phyloP scores from a whole-genome alignment of 345 rosid genomes.

The Passiflora organensis region DNA sequence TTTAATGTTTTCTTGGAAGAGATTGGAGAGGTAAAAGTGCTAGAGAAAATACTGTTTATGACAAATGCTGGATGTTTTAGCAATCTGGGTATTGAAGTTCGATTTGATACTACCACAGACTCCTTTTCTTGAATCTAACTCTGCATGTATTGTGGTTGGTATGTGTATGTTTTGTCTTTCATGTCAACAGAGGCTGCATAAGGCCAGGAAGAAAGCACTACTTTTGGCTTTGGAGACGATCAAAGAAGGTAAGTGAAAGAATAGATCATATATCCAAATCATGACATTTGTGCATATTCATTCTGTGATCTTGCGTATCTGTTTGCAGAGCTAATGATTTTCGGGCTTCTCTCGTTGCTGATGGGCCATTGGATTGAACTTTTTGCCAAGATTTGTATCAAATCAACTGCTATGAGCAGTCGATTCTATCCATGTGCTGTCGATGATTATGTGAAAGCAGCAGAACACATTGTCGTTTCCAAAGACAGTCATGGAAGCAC shows the following conservation, averaged over 20 bases:
- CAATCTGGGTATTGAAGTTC: not conserved
- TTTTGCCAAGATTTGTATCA: constrained; percentile 58
- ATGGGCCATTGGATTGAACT: constrained; percentile 62
- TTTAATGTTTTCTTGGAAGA: constrained; percentile 34
- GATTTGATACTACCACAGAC: too few relatives aligned
- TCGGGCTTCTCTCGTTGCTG: constrained; percentile 60
- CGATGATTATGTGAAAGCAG: constrained; percentile 3
- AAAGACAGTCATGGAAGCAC: constrained; percentile 19
- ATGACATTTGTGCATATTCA: not conserved
- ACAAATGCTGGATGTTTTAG: not conserved
- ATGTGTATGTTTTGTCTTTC: not conserved
- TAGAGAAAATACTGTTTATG: too few relatives aligned
- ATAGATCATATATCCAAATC: not conserved
- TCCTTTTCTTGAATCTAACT: too few relatives aligned
- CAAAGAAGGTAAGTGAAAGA: constrained; percentile 41
- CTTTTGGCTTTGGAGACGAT: constrained; percentile 59
- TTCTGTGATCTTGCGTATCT: constrained; percentile 6
- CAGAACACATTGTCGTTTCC: constrained; percentile 15
- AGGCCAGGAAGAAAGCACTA: constrained; percentile 52
- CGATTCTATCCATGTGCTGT: constrained; percentile 43
- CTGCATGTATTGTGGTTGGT: too few relatives aligned
- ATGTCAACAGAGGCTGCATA: constrained; percentile 43
- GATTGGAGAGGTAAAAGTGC: constrained; percentile 34
- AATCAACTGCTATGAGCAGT: constrained; percentile 38
- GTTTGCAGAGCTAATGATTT: constrained; percentile 54